Conservation (phyloP, 2,329 filamentous ascomycete species). For the Diaporthe sp. region DNA sequence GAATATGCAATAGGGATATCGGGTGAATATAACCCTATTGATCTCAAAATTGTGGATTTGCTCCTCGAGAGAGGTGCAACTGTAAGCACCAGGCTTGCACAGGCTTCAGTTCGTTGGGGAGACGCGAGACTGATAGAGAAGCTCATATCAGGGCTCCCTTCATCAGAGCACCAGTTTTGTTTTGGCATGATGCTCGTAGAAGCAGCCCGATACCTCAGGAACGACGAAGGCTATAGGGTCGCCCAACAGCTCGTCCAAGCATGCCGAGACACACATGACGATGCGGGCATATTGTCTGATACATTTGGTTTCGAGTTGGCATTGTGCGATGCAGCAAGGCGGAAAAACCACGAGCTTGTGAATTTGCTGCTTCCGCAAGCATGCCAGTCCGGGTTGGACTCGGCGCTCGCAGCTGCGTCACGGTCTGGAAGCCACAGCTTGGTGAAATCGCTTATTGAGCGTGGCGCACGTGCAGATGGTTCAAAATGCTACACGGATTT, state of each 20-base stretch:
- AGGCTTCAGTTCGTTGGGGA: neutral
- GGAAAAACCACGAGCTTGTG: neutral
- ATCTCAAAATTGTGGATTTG: neutral
- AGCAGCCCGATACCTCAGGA: neutral
- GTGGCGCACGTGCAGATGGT: neutral
- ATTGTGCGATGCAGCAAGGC: neutral
- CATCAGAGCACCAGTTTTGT: too few relatives aligned
- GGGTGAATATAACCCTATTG: neutral
- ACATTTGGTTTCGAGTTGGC: fast-evolving
- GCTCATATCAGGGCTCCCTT: neutral
- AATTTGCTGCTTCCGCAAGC: neutral
- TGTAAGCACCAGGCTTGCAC: neutral
- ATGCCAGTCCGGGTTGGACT: neutral
- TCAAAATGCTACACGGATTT: too few relatives aligned
- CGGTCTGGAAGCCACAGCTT: neutral
- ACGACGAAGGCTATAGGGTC: neutral
- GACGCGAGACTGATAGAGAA: neutral
- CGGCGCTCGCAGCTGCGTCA: neutral
- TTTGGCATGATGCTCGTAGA: too few relatives aligned
- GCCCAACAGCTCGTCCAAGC: neutral
- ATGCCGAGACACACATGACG: neutral
- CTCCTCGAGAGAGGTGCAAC: neutral
- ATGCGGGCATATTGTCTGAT: neutral
- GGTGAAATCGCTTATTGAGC: neutral
- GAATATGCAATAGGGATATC: neutral